Evolutionary conservation across 2,329 filamentous ascomycete genomes (phyloP).

Genomic region (Pyrenophora teres): DNA sequence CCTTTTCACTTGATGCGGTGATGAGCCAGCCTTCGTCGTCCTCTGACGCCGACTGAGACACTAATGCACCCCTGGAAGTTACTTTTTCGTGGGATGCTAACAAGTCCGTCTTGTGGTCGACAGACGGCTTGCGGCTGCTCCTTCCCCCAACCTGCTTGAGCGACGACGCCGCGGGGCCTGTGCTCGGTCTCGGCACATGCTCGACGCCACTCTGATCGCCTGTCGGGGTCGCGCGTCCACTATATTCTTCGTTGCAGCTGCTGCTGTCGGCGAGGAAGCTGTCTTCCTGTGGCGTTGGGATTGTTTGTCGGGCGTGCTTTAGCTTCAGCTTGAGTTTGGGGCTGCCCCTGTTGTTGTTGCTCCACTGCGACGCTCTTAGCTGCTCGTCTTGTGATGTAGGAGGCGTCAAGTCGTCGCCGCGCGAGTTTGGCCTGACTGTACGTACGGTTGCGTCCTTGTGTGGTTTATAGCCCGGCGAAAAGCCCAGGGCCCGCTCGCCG

Average conservation of each 20-base stretch:
- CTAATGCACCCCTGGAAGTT: conserved; percentile 18
- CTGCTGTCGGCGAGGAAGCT: conserved; percentile 59
- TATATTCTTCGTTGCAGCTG: conserved; percentile 57
- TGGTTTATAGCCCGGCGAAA: conserved; percentile 77
- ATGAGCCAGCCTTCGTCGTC: conserved; percentile 49
- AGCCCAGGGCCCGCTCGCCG: conserved; percentile 59
- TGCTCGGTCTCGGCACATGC: conserved; percentile 36
- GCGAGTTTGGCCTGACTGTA: conserved; percentile 59
- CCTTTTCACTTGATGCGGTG: conserved; percentile 36
- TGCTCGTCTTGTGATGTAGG: conserved; percentile 36
- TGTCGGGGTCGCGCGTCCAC: conserved; percentile 40
- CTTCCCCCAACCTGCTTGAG: conserved; percentile 28
- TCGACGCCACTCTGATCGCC: conserved; percentile 33
- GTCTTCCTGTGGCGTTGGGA: conserved; percentile 44
- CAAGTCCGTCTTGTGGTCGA: conserved; percentile 32
- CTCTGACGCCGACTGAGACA: conserved; percentile 40
- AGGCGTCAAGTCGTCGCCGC: conserved; percentile 28
- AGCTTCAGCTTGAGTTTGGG: conserved; percentile 51
- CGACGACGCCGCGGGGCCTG: conserved; percentile 37
- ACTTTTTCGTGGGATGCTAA: conserved; percentile 29
- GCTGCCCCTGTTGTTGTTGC: conserved; percentile 28
- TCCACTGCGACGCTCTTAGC: conserved; percentile 27
- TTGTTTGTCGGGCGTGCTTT: conserved; percentile 35
- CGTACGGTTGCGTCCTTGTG: conserved; percentile 73
- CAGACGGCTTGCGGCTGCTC: conserved; percentile 29